These are phyloP conservation scores for Chloranthus sessilifolius DNA, from an alignment of 164 flowering plant genomes.

Conservation along the genomic window DNA sequence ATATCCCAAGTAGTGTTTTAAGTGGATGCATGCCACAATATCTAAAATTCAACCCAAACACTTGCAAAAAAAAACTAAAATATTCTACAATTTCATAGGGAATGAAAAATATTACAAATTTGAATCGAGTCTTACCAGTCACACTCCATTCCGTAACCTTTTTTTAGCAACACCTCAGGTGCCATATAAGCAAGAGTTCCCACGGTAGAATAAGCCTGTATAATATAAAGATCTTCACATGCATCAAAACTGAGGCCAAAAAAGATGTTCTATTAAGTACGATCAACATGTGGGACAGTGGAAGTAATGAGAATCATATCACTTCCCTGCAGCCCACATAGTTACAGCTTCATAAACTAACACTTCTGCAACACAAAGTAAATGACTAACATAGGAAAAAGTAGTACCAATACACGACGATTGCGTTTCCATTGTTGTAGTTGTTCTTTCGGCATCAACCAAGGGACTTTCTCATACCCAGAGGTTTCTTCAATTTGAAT, in stretches of 20 bases:
- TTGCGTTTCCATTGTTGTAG: conserved; percentile 84
- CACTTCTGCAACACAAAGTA: not conserved
- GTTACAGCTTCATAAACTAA: not conserved
- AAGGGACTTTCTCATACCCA: conserved; percentile 38
- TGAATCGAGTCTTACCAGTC: conserved; percentile 45
- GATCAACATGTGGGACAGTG: too few species aligned
- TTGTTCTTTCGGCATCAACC: conserved; percentile 78
- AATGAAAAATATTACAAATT: not conserved
- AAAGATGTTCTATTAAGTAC: conserved; percentile 3
- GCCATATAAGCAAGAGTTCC: conserved; percentile 98
- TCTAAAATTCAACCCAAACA: too few species aligned
- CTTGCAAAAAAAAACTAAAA: too few species aligned
- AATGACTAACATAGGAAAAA: not conserved
- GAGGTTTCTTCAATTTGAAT: conserved; percentile 40
- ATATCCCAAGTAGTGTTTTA: too few species aligned
- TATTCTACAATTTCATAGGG: not conserved
- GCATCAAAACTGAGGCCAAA: not conserved
- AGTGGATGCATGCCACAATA: too few species aligned
- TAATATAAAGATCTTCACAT: not conserved
- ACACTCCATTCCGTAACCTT: conserved; percentile 92
- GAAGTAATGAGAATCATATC: not conserved
- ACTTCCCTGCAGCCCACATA: not conserved
- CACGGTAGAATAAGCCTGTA: conserved; percentile 88
- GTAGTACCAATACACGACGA: conserved; percentile 73
- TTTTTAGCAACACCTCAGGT: conserved; percentile 82